A percentile compares a stretch with the other conserved stretches of the same genome.
phyloP scores from a whole-genome alignment of 2,329 filamentous ascomycete genomes.

The Onygena corvina region DNA sequence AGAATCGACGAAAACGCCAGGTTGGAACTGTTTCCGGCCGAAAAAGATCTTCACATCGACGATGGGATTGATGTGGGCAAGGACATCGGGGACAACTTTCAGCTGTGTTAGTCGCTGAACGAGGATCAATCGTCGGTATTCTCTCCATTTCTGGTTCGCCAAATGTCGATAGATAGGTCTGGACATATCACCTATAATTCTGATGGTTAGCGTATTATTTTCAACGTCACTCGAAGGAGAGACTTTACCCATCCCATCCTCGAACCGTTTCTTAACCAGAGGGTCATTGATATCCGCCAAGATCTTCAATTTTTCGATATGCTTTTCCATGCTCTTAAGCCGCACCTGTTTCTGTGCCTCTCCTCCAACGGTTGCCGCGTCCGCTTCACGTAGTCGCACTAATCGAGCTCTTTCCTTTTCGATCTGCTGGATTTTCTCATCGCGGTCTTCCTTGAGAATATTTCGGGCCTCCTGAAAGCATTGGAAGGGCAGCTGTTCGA shows the following conservation, averaged over 20 bases:
- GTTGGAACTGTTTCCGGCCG: constrained; percentile 53
- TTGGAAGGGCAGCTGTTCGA: constrained; percentile 91
- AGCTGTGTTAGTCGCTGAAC: constrained; percentile 79
- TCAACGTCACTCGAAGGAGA: neutral
- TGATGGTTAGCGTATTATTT: constrained; percentile 16
- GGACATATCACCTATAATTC: constrained; percentile 66
- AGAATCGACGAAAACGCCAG: constrained; percentile 69
- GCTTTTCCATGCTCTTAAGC: constrained; percentile 55
- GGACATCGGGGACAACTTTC: constrained; percentile 74
- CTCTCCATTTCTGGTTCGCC: constrained; percentile 75
- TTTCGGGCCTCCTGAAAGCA: constrained; percentile 94
- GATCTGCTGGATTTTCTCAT: constrained; percentile 68
- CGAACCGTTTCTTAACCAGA: constrained; percentile 80
- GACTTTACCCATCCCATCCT: constrained; percentile 69
- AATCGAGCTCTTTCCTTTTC: constrained; percentile 56
- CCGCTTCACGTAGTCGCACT: constrained; percentile 48
- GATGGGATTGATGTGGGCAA: constrained; percentile 64
- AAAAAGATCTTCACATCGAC: constrained; percentile 77
- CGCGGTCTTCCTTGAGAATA: constrained; percentile 64
- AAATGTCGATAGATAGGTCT: constrained; percentile 92
- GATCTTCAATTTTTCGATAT: constrained; percentile 72
- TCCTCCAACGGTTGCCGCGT: constrained; percentile 48
- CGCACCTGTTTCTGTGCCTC: constrained; percentile 53
- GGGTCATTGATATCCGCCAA: constrained; percentile 92
- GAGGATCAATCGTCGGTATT: constrained; percentile 66